Evolutionary conservation across 2,329 filamentous ascomycete genomes (phyloP).

Genomic region (Aspergillus flavus): DNA sequence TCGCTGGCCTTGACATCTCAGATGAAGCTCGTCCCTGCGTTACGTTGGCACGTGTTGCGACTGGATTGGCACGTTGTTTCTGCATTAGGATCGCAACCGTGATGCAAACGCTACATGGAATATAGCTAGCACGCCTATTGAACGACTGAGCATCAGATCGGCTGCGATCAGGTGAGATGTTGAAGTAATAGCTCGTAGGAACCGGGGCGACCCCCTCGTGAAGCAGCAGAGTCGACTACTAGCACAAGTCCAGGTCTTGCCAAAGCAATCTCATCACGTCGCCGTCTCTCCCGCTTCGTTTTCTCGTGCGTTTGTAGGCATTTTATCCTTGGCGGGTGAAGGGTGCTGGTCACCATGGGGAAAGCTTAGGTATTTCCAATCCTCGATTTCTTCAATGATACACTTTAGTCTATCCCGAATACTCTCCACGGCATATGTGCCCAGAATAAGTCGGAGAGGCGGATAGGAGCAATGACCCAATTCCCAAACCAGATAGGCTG

Average conservation of each 20-base stretch:
- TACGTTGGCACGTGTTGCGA: not conserved
- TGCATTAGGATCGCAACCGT: not conserved
- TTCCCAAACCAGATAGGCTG: conserved; percentile 92
- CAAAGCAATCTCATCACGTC: conserved; percentile 1
- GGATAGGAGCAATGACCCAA: conserved; percentile 93
- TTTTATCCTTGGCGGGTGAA: conserved; percentile 10
- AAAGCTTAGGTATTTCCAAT: conserved; percentile 87
- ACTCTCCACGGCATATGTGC: conserved; percentile 93
- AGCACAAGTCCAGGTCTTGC: not conserved
- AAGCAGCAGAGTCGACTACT: not conserved
- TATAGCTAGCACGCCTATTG: not conserved
- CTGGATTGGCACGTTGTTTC: not conserved
- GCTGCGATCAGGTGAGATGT: not conserved
- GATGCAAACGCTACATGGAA: not conserved
- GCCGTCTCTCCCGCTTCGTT: not conserved
- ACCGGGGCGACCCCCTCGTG: not conserved
- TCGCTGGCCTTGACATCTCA: not conserved
- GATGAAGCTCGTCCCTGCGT: not conserved
- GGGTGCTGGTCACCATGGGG: conserved; percentile 41
- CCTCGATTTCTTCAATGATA: conserved; percentile 92
- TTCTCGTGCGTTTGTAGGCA: conserved; percentile 1
- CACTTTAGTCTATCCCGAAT: conserved; percentile 86
- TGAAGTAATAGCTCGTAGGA: not conserved
- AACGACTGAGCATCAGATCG: not conserved
- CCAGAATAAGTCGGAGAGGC: conserved; percentile 80